Evolutionary conservation across 2,329 filamentous ascomycete genomes (phyloP).

Genomic region (Diaporthe sp.): DNA sequence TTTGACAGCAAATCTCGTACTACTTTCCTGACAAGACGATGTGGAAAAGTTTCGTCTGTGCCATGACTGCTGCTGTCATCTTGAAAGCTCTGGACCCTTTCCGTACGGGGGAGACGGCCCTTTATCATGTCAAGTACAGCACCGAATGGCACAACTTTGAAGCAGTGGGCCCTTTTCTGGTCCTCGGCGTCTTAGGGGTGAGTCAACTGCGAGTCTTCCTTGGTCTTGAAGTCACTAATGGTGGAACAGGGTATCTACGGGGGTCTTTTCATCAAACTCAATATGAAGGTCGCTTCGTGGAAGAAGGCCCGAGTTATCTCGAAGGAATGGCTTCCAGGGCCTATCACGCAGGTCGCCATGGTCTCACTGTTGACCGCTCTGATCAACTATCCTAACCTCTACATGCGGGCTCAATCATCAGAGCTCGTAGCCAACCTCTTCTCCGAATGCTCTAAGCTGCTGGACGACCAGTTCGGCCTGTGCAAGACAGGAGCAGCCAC

Average conservation of each 20-base stretch:
- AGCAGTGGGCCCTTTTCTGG: conserved; percentile 81
- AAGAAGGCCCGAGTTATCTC: conserved; percentile 66
- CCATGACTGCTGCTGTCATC: conserved; percentile 97
- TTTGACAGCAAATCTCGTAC: conserved; percentile 84
- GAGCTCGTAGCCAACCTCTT: conserved; percentile 94
- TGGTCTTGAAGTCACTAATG: background rate
- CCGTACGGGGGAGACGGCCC: conserved; percentile 91
- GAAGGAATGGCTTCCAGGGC: conserved; percentile 73
- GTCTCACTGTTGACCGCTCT: conserved; percentile 86
- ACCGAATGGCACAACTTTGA: conserved; percentile 96
- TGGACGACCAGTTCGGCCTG: conserved; percentile 89
- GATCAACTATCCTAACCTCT: conserved; percentile 95
- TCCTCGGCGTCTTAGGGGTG: conserved; percentile 86
- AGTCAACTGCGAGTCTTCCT: conserved; percentile 41
- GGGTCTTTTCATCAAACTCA: conserved; percentile 92
- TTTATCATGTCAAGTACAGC: conserved; percentile 96
- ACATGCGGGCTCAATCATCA: conserved; percentile 93
- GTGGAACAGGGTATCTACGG: conserved; percentile 82
- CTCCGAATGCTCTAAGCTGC: conserved; percentile 85
- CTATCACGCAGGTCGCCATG: conserved; percentile 83
- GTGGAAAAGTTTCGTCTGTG: conserved; percentile 99
- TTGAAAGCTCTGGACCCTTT: conserved; percentile 95
- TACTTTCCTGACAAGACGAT: conserved; percentile 99
- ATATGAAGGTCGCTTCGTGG: conserved; percentile 88
- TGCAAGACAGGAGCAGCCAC: conserved; percentile 90